Evolutionary conservation across 2,329 filamentous ascomycete genomes (phyloP), one percentile per base, ranked within the genome.

Genomic region (Diaporthe australafricana): DNA sequence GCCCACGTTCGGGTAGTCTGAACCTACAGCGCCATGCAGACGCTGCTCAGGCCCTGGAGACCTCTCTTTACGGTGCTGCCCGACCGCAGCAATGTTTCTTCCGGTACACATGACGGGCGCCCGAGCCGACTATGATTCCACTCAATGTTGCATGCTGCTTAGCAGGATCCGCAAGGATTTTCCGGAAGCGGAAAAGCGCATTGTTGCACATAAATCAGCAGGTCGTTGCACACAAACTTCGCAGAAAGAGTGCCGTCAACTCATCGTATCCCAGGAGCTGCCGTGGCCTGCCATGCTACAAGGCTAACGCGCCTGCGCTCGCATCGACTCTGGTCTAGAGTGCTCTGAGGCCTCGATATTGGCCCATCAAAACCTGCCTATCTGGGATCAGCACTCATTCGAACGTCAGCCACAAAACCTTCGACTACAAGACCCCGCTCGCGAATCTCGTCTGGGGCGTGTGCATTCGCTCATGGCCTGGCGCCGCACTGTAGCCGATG

Each of bases 201-300:
- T n/a, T n/a, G n/a, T n/a, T n/a, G n/a, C n/a, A n/a, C n/a, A n/a
- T n/a, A n/a, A n/a, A n/a, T n/a, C n/a, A 55, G 11, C 17, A 22
- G n/a, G 52, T n/a, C 27, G 27, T 20, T 35, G 8, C 47, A 56
- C 56, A 32, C 71, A 47, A 53, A 48, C 30, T n/a, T 9, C n/a
- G 32, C 38, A 47, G 16, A 22, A 35, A 17, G 30, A n/a, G 47
- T 20, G 30, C 8, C 32, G 20, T 16, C 32, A 27, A 17, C 30
- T 56, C 22, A 17, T 11, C 45, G 35, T 20, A 7, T 14, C 16
- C 68, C 47, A 48, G 30, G 53, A 66, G 47, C 30, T 74, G 73
- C 68, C 74, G 71, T 35, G 27, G 22, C n/a, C 69, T 72, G 73
- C 50, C 52, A 70, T 75, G 70, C 47, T 17, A 74, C 68, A 57